Percentiles rank a stretch among this genome's conserved stretches.
phyloP scores from a whole-genome alignment of 2,329 filamentous ascomycete species.

The Torrubiella hemipterigena region DNA sequence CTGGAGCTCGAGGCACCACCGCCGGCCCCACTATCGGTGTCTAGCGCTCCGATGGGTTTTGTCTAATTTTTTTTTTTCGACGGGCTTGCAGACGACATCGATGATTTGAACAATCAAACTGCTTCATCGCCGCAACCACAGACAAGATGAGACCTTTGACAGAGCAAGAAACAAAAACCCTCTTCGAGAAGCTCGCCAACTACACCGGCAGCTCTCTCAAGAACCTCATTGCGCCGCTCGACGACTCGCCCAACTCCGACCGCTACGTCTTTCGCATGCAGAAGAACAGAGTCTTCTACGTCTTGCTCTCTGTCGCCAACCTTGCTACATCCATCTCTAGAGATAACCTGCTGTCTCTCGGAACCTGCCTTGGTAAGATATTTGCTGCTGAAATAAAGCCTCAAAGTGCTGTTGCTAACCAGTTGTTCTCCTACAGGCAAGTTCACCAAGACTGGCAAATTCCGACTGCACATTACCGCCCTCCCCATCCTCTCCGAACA shows the following conservation, averaged over 20 bases:
- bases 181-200: slow-evolving; percentile 87
- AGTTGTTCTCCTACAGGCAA: slow-evolving; percentile 45
- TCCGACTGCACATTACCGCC: slow-evolving; percentile 82
- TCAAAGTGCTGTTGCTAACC: slow-evolving; percentile 7
- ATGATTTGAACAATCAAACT: slow-evolving; percentile 1
- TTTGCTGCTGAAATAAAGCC: not conserved
- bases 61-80: slow-evolving; percentile 2
- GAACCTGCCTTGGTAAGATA: slow-evolving; percentile 60
- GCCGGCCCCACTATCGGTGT: too few species aligned
- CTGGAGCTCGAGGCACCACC: too few species aligned
- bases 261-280: slow-evolving; percentile 80
- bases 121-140: not conserved
- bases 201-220: slow-evolving; percentile 84
- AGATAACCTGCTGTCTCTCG: slow-evolving; percentile 73
- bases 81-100: too few species aligned
- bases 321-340: slow-evolving; percentile 76
- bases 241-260: slow-evolving; percentile 56
- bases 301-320: slow-evolving; percentile 80
- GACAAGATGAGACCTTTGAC: slow-evolving; percentile 67
- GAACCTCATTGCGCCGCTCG: slow-evolving; percentile 65
- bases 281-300: slow-evolving; percentile 80
- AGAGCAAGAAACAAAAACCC: slow-evolving; percentile 64
- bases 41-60: too few species aligned
- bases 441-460: slow-evolving; percentile 94
- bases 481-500: slow-evolving; percentile 81